These are phyloP conservation scores for Aspergillus alliaceus DNA, from an alignment of 2,329 filamentous ascomycete species.

Conservation along the genomic window DNA sequence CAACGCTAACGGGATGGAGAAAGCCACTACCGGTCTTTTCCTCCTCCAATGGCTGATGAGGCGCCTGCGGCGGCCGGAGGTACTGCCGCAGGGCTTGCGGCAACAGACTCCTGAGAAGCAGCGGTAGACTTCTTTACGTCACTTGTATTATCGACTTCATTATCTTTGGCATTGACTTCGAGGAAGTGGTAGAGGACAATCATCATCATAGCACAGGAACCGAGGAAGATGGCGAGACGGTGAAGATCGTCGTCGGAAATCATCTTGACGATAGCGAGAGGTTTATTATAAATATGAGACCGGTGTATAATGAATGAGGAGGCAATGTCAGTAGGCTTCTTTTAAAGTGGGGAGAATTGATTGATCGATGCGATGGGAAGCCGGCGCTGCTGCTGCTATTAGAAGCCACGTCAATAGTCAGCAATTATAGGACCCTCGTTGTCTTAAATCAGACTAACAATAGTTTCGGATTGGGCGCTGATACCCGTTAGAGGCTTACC, in stretches of 20 bases:
- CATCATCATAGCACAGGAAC: constrained; percentile 82
- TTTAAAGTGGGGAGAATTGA: neutral
- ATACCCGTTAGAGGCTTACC: neutral
- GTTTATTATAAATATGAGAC: neutral
- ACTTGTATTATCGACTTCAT: constrained; percentile 21
- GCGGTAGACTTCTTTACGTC: constrained; percentile 14
- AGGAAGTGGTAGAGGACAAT: constrained; percentile 96
- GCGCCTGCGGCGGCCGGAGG: constrained; percentile 14
- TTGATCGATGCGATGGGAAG: neutral
- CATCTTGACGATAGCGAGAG: constrained; percentile 60
- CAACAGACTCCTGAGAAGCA: neutral
- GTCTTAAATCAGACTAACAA: neutral
- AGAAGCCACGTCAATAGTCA: neutral
- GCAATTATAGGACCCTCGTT: neutral
- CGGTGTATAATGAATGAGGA: neutral
- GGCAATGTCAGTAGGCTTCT: neutral
- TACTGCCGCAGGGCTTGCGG: constrained; percentile 5
- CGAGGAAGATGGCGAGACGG: constrained; percentile 87
- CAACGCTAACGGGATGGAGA: neutral
- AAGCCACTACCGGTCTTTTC: constrained; percentile 15
- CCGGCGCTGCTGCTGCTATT: neutral
- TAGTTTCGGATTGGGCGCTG: neutral
- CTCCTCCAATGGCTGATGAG: constrained; percentile 13
- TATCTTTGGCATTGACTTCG: constrained; percentile 80
- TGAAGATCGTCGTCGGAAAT: constrained; percentile 93